A percentile compares a stretch with the other conserved stretches of the same genome.
Conservation (phyloP, 306 rosid species). For the Prunus campanulata region DNA sequence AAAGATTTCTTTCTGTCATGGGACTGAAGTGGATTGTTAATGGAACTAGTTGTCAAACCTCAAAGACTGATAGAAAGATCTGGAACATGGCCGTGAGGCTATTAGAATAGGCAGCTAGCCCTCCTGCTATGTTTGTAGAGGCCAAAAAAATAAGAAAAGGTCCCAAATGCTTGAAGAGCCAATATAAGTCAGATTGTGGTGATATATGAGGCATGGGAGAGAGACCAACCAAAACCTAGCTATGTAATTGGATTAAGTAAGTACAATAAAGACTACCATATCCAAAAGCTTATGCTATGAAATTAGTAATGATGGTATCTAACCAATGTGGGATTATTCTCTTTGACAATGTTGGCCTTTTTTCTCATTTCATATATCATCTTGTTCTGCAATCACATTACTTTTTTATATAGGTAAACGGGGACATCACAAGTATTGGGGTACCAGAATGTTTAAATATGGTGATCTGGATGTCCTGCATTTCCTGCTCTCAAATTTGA, state of each 20-base stretch:
- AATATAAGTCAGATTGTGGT: background rate
- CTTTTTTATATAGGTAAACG: conserved; percentile 72
- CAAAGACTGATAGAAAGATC: background rate
- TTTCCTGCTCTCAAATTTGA: conserved; percentile 91
- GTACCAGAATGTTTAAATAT: conserved; percentile 91
- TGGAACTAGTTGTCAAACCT: background rate
- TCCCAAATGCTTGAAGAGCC: background rate
- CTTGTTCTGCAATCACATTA: conserved; percentile 18
- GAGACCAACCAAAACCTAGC: background rate
- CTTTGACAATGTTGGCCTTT: background rate
- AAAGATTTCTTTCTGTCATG: background rate
- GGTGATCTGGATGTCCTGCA: conserved; percentile 84
- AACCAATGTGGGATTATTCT: background rate
- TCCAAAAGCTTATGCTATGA: background rate
- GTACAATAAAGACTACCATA: background rate
- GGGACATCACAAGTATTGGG: conserved; percentile 93
- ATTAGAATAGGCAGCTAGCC: background rate
- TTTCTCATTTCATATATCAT: conserved; percentile 6
- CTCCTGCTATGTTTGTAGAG: background rate
- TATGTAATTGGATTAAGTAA: background rate
- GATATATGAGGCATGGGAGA: background rate
- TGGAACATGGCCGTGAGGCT: background rate
- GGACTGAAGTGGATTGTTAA: background rate
- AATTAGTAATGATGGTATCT: background rate
- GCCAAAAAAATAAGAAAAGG: background rate